phyloP scores from a whole-genome alignment of 2,329 filamentous ascomycete genomes.

The Alternaria dauci region DNA sequence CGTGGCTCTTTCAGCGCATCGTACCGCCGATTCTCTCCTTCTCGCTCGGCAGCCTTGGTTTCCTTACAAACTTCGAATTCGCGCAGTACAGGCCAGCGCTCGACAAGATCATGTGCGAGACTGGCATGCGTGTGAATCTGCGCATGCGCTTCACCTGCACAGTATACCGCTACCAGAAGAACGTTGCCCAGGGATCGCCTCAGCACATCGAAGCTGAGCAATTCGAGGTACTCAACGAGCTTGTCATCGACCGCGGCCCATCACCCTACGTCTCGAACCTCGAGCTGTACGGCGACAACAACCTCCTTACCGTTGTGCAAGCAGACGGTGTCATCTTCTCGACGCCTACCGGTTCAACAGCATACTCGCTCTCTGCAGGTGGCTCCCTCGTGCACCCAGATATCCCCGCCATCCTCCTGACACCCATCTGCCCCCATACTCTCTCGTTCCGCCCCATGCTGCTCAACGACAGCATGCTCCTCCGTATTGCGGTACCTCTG shows the following conservation, averaged over 20 bases:
- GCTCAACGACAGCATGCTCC: conserved; percentile 89
- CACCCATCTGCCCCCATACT: conserved; percentile 96
- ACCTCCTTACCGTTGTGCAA: conserved; percentile 92
- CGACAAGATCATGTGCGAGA: conserved; percentile 88
- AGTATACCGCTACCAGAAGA: conserved; percentile 75
- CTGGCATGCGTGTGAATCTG: conserved; percentile 95
- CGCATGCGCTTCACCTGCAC: conserved; percentile 99
- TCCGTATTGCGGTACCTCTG: conserved; percentile 85
- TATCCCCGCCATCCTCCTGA: conserved; percentile 94
- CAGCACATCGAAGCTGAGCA: conserved; percentile 85
- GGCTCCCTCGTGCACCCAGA: conserved; percentile 96
- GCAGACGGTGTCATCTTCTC: conserved; percentile 98
- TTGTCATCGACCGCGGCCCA: conserved; percentile 96
- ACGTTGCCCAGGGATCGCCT: conserved; percentile 61
- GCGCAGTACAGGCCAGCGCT: conserved; percentile 87
- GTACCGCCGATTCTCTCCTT: conserved; percentile 87
- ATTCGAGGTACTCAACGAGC: conserved; percentile 97
- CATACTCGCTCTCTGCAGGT: conserved; percentile 94
- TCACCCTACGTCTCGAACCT: conserved; percentile 97
- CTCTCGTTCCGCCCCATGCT: conserved; percentile 98
- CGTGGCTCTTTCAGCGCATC: conserved; percentile 90
- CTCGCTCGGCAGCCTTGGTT: conserved; percentile 84
- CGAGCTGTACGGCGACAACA: conserved; percentile 94
- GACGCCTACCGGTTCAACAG: conserved; percentile 88
- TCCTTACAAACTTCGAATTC: conserved; percentile 88